These are phyloP conservation scores for Phytophthora palmivora DNA, from an alignment of 352 stramenopile species.

Conservation along the genomic window DNA sequence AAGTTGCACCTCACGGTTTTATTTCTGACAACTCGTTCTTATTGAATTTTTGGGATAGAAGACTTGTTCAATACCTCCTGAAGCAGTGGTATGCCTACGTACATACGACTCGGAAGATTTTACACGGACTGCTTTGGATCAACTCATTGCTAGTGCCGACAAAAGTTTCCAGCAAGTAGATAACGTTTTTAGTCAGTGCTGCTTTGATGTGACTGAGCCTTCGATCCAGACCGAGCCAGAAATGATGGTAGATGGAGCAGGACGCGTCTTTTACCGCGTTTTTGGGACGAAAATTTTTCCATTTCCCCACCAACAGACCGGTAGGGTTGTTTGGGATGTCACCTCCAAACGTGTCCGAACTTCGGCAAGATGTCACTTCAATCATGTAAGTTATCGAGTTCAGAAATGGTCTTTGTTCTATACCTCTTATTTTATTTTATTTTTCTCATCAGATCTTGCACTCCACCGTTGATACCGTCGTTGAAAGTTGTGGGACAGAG, in stretches of 20 bases:
- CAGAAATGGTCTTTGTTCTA: no score
- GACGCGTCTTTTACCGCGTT: neutral
- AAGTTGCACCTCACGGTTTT: neutral
- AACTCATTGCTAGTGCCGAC: slow-evolving; percentile 1
- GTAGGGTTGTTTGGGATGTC: slow-evolving; percentile 2
- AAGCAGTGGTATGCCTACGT: neutral
- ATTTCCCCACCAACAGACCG: neutral
- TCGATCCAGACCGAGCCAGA: neutral
- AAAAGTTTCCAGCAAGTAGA: neutral
- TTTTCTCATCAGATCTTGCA: neutral
- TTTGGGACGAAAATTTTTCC: slow-evolving; percentile 10
- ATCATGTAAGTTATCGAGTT: slow-evolving; percentile 5
- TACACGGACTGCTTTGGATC: neutral
- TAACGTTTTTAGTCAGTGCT: slow-evolving; percentile 1
- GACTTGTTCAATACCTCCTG: neutral
- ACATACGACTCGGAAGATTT: slow-evolving; percentile 3
- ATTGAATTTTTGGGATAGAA: no score
- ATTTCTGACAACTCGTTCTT: no score
- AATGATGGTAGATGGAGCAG: slow-evolving; percentile 2
- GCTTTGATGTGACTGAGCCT: neutral
- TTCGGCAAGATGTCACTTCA: slow-evolving; percentile 3
- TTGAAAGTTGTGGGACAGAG: slow-evolving; percentile 6
- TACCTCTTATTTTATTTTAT: neutral
- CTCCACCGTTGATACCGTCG: slow-evolving; percentile 1
- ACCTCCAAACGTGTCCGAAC: neutral